Evolutionary conservation across 805 yeast species (phyloP).

Genomic region (Candida krabiensis): DNA sequence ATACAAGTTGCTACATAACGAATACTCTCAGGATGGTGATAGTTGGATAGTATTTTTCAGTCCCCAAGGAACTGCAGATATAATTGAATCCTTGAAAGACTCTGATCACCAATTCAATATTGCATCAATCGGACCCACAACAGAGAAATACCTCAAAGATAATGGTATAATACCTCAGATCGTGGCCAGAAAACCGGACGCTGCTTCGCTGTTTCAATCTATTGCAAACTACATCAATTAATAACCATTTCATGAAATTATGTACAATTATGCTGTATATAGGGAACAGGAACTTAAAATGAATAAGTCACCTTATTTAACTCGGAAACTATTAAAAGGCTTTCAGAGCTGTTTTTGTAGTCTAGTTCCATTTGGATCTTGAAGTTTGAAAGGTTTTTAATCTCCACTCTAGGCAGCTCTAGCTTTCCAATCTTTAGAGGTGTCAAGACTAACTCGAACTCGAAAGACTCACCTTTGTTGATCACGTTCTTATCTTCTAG

Average conservation of each 20-base stretch:
- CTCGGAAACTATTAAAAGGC: conserved; percentile 71
- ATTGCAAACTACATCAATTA: conserved; percentile 19
- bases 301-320: conserved; percentile 60
- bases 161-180: conserved; percentile 58
- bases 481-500: conserved; percentile 11
- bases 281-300: no score
- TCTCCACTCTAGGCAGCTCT: conserved; percentile 60
- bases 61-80: conserved; percentile 78
- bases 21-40: conserved; percentile 11
- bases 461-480: conserved; percentile 12
- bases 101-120: conserved; percentile 36
- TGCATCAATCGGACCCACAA: conserved; percentile 94
- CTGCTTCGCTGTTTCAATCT: conserved; percentile 52
- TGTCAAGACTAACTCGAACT: conserved; percentile 49
- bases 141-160: conserved; percentile 57
- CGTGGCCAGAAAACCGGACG: conserved; percentile 73
- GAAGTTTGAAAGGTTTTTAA: conserved; percentile 35
- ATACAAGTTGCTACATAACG: conserved; percentile 31
- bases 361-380: conserved; percentile 57
- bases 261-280: no score
- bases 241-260: no score
- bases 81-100: conserved; percentile 43
- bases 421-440: conserved; percentile 80
- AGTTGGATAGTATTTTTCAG: conserved; percentile 87
- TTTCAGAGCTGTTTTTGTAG: conserved; percentile 65